Base-by-base conservation (phyloP, 2,329 filamentous ascomycete species). In the Pyrenochaeta sp. region DNA sequence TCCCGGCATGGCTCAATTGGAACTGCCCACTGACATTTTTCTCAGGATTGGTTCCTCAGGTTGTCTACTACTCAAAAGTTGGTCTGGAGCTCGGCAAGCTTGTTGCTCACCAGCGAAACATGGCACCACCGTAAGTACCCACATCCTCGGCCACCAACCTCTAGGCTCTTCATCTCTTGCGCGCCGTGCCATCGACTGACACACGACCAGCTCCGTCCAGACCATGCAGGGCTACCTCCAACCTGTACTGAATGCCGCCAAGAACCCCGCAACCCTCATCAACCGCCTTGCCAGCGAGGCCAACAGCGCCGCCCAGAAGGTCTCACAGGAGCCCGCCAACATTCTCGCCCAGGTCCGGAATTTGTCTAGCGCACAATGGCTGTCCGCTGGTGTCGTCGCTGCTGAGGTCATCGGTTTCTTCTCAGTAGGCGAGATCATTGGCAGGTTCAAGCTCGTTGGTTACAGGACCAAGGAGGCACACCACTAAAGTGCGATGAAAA, bases 381-480 rank as follows among this genome's bases (percentile, higher is more conserved):
- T 82, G 41, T 76, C 87, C 40, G 87, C 82, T 48, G 89, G 88
- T 61, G 88, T 99, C 48, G 78, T 96, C 51, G 76, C 81, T 34
- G 92, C 92, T 43, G 93, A 99, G 78, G 82, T 90, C 36, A 77
- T 99, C 59, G 94, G 94, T 51, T 99, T 99, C 84, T 99, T 97
- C 83, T 95, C 92, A 51, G 84, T 97, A 41, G 94, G 94, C 57
- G 92, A 97, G 82, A 97, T 99, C 74, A 86, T 99, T 66, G 94
- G 94, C 66, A 84, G 92, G 68, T 85, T 94, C 79, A 97, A 99
- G 88, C 74, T 99, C 62, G 81, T 99, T 63, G 94, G 94, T 56
- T 99, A 99, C 82, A 66, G 75, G 60, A 55, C 61, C 27, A 69
- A 61, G 57, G 60, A 58, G 43, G 57, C 60, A 40, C 61, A 68